Evolutionary conservation across 192 early-diverging fungal genomes (phyloP), one percentile per base, ranked within the genome.

Genomic region (Backusella psychrophila): DNA sequence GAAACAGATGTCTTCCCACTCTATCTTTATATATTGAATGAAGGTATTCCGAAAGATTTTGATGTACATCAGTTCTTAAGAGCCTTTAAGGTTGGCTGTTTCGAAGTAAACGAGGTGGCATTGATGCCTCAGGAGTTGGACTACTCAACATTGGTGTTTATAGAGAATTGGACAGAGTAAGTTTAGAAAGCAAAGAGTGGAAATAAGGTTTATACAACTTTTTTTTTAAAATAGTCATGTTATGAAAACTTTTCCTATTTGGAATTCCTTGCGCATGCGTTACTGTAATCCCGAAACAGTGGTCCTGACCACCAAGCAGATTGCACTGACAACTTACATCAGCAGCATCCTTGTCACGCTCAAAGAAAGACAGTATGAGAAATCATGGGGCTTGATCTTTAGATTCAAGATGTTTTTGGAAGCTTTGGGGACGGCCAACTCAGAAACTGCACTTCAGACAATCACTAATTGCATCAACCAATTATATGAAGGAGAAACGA

Each of bases 121-220:
- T 70, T 78, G 29, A 78, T 46, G 31, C 75, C 53, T n/a, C 46
- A 72, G 15, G 29, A 65, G 6, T 39, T 78, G 44, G 77, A 69
- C 19, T 65, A 69, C 23, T 52, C 72, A 12, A 74, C 72, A n/a
- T 36, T 80, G 17, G n/a, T 67, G 2, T 77, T 80, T 38, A 34
- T 83, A 26, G 74, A 80, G 31, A 69, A 75, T n/a, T 83, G 82
- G 82, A 52, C 77, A 63, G 69, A 75, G 82, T 80, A 72, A 73
- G 73, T 75, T 49, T n/a, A 23, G 26, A 9, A 63, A 23, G 21
- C 1, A 73, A 44, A 34, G 29, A 56, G 15, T 14, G 36, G 4
- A 2, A 34, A 68, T 35, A 56, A 66, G 38, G 23, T 7, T 35
- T 12, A 52, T 29, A 4, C 5, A 17, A 23, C n/a, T 49, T 15